Evolutionary conservation across 2,329 filamentous ascomycete genomes (phyloP), one percentile per base, ranked within the genome.

Genomic region (Clarireedia homoeocarpa): DNA sequence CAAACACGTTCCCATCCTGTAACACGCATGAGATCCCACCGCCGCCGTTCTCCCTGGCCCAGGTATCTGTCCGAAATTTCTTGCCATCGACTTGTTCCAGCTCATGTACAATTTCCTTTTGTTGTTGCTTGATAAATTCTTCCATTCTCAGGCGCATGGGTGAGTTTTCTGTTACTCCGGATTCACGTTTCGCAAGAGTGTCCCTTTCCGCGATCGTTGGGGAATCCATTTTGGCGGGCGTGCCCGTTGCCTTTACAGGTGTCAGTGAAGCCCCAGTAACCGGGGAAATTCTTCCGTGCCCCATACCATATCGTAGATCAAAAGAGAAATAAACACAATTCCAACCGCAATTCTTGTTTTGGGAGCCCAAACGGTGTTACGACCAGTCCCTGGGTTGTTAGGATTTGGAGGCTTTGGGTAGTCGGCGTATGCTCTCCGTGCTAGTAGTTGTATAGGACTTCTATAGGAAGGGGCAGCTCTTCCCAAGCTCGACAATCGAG

Each of bases 131-230:
- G 72, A 97, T 95, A 70, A 97, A 88, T 66, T 89, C 84, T 74
- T 99, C 94, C 94, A 99, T 97, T 61, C 92, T 89, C 57, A 99
- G 80, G 55, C 94, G 91, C 92, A 99, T 97, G 2, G 94, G 91
- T 14, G 92, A 96, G 65, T 84, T 77, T 56, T 85, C 80, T 48
- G 79, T 86, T 50, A 97, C 80, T 61, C 84, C 83, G 56, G 83
- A 80, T 71, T 94, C 88, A 60, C 87, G 85, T 73, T 94, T 96
- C 63, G 83, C 80, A 60, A 90, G 79, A 61, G 82, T 84, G 71
- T 97, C 94, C 66, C 89, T 84, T 69, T 96, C 89, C 65, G 90
- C 91, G 63, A 96, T 88, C 42, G 86, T 81, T 30, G 88, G 79
- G 48, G 74, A 68, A 65, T 91, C 87, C 66, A 82, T 74, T 54